Percentiles rank a stretch among this genome's conserved stretches.
Evolutionary conservation across 305 asterid species (phyloP).

Genomic region (Solanum hybrid): DNA sequence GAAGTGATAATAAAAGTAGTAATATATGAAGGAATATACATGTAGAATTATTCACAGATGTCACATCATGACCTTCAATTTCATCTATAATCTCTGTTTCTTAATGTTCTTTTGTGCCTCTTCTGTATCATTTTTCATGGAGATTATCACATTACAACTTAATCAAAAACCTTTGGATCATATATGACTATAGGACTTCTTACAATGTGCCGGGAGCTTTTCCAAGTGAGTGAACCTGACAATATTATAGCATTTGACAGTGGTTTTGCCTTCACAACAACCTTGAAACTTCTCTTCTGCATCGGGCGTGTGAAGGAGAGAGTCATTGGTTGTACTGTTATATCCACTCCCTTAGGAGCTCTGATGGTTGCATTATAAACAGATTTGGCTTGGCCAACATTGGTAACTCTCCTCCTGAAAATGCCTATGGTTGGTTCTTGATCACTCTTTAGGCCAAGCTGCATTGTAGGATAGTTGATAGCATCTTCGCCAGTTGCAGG

Average conservation of each 20-base stretch:
- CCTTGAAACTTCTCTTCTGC: slow-evolving; percentile 57
- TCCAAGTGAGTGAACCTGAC: slow-evolving; percentile 73
- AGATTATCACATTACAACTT: background rate
- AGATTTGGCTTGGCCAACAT: slow-evolving; percentile 45
- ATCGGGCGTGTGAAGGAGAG: slow-evolving; percentile 37
- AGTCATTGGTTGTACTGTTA: slow-evolving; percentile 45
- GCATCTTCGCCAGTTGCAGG: slow-evolving; percentile 65
- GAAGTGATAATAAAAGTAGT: background rate
- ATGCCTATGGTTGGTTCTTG: slow-evolving; percentile 46
- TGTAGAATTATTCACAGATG: background rate
- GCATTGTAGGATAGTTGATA: slow-evolving; percentile 82
- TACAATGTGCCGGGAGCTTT: slow-evolving; percentile 34
- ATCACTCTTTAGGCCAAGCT: slow-evolving; percentile 43
- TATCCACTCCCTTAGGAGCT: slow-evolving; percentile 66
- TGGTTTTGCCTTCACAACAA: slow-evolving; percentile 66
- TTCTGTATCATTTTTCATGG: background rate
- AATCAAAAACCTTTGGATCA: slow-evolving; percentile 19
- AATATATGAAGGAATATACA: background rate
- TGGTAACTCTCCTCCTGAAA: slow-evolving; percentile 57
- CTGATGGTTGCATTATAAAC: slow-evolving; percentile 51
- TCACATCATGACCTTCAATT: background rate
- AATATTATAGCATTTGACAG: slow-evolving; percentile 19
- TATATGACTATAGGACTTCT: slow-evolving; percentile 65
- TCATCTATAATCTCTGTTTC: background rate
- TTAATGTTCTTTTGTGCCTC: background rate